Conservation (phyloP, 108 stramenopile genomes). For the Aurantiochytrium sp. region DNA sequence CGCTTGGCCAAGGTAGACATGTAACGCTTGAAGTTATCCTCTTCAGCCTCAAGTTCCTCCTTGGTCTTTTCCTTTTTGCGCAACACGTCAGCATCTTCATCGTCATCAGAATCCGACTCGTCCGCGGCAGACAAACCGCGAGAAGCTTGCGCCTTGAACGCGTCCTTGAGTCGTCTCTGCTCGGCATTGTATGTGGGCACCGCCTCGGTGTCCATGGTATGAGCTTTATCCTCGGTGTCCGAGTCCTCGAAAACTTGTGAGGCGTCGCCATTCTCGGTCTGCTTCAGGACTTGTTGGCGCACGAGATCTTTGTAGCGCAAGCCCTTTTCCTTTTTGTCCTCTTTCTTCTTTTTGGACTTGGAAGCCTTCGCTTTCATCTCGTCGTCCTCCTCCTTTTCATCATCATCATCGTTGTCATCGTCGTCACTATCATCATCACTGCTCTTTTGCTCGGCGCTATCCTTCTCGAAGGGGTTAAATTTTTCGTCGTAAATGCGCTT, state of each 20-base stretch:
- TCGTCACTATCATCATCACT: background rate
- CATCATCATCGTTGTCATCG: background rate
- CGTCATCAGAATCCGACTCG: slow-evolving; percentile 17
- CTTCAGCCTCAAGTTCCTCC: slow-evolving; percentile 80
- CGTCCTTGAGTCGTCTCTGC: background rate
- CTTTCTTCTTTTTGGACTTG: no score
- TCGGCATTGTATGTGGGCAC: slow-evolving; percentile 47
- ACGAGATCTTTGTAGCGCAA: slow-evolving; percentile 84
- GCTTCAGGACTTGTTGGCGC: slow-evolving; percentile 77
- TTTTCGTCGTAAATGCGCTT: slow-evolving; percentile 24
- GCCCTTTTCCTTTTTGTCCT: slow-evolving; percentile 17
- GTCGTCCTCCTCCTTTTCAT: no score
- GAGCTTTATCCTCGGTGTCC: slow-evolving; percentile 21
- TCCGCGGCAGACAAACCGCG: no score
- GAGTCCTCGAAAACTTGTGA: slow-evolving; percentile 33
- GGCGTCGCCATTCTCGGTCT: slow-evolving; percentile 28
- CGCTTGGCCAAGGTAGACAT: slow-evolving; percentile 8
- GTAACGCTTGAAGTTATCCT: slow-evolving; percentile 69
- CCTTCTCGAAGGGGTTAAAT: background rate
- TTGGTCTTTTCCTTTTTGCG: slow-evolving; percentile 40
- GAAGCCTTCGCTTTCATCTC: no score
- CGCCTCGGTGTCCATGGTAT: slow-evolving; percentile 32
- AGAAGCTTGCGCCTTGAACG: background rate
- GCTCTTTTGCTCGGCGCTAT: background rate
- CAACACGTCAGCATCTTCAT: slow-evolving; percentile 26